Conservation (phyloP, 352 stramenopile species). For the Phytophthora hibernalis region DNA sequence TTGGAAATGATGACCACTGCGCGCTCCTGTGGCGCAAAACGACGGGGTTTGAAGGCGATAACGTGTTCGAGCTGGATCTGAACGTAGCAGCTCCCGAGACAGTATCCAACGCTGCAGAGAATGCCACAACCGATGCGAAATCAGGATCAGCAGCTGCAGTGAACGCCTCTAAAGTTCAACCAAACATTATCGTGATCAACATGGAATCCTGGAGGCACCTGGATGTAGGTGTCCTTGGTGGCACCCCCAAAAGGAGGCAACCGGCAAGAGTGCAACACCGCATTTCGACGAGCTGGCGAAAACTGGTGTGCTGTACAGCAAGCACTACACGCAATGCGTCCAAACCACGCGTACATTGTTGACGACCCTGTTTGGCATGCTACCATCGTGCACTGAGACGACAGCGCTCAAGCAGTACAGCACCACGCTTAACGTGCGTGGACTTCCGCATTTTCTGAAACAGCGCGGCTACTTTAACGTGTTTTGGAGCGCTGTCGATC, state of each 20-base stretch:
- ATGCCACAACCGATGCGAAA: slow-evolving; percentile 7
- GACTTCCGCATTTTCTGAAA: slow-evolving; percentile 74
- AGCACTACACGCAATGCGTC: slow-evolving; percentile 77
- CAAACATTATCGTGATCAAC: slow-evolving; percentile 80
- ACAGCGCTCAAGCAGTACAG: slow-evolving; percentile 67
- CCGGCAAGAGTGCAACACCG: slow-evolving; percentile 59
- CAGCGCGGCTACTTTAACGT: slow-evolving; percentile 72
- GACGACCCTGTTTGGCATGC: slow-evolving; percentile 77
- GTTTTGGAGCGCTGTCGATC: slow-evolving; percentile 73
- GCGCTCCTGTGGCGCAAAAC: slow-evolving; percentile 74
- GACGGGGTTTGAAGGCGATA: slow-evolving; percentile 58
- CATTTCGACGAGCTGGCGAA: slow-evolving; percentile 65
- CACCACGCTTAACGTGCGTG: slow-evolving; percentile 57
- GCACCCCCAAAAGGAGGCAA: slow-evolving; percentile 52
- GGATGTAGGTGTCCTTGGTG: slow-evolving; percentile 74
- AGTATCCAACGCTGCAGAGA: not conserved
- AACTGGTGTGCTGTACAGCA: slow-evolving; percentile 65
- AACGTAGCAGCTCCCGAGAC: slow-evolving; percentile 31
- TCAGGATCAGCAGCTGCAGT: slow-evolving; percentile 7
- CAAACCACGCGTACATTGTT: slow-evolving; percentile 73
- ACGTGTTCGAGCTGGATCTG: slow-evolving; percentile 52
- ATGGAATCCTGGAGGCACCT: slow-evolving; percentile 77
- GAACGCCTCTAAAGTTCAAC: slow-evolving; percentile 26
- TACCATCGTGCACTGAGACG: slow-evolving; percentile 73
- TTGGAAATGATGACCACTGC: slow-evolving; percentile 73